Evolutionary conservation across 2,329 filamentous ascomycete genomes (phyloP).

Genomic region (Penicillium sp.): DNA sequence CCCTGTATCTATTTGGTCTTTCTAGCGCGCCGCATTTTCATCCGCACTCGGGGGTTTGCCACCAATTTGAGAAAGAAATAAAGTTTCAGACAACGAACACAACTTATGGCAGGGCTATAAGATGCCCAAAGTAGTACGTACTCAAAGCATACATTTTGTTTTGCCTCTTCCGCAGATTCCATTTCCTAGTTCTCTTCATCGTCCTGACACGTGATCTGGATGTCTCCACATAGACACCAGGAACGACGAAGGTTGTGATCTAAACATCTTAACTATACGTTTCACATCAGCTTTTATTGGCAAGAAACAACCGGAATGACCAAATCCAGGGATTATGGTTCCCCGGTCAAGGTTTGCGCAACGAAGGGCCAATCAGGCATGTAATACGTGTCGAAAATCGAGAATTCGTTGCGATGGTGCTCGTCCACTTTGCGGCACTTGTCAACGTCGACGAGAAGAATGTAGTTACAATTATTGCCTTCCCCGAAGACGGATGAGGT

Average conservation of each 20-base stretch:
- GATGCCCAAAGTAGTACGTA: too few relatives aligned
- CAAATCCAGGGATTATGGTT: not conserved
- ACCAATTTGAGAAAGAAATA: not conserved
- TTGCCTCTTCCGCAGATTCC: too few relatives aligned
- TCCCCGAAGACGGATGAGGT: not conserved
- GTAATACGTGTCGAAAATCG: slow-evolving; percentile 1
- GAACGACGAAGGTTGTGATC: too few relatives aligned
- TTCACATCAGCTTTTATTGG: not conserved
- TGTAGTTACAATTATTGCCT: not conserved
- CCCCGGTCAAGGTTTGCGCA: not conserved
- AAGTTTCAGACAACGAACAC: too few relatives aligned
- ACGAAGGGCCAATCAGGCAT: not conserved
- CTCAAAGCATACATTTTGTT: too few relatives aligned
- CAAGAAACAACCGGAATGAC: not conserved
- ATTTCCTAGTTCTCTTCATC: too few relatives aligned
- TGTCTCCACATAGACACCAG: too few relatives aligned
- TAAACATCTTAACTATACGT: too few relatives aligned
- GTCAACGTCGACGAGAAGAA: not conserved
- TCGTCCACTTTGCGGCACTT: not conserved
- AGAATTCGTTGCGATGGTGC: not conserved
- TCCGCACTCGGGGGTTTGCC: not conserved
- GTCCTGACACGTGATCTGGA: too few relatives aligned
- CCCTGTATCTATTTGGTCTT: slow-evolving; percentile 6
- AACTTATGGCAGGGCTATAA: too few relatives aligned
- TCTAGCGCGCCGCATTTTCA: slow-evolving; percentile 12